Evolutionary conservation across 257 asterid genomes (phyloP).

Genomic region (Forsythia viridissima): DNA sequence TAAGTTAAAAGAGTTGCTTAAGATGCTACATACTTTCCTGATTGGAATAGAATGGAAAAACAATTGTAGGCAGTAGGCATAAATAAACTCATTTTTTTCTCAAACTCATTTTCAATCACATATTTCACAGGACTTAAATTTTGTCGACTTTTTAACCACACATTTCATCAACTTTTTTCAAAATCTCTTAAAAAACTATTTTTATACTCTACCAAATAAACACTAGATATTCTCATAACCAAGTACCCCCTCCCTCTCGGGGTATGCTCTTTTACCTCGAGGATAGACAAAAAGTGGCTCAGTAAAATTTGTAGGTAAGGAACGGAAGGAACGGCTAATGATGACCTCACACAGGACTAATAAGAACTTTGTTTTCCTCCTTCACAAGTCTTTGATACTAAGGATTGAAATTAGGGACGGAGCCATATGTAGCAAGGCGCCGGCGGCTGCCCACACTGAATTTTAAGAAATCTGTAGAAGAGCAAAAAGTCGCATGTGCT

Average conservation of each 20-base stretch:
- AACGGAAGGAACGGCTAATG: slow-evolving; percentile 9
- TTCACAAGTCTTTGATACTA: background rate
- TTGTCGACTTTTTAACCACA: too few species aligned
- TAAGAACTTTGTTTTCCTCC: slow-evolving; percentile 7
- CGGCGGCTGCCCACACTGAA: too few species aligned
- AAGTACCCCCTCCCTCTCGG: background rate
- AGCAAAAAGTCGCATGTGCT: too few species aligned
- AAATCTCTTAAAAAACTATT: too few species aligned
- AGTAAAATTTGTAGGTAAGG: background rate
- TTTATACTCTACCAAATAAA: too few species aligned
- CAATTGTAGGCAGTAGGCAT: background rate
- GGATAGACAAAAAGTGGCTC: slow-evolving; percentile 2
- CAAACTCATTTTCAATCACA: too few species aligned
- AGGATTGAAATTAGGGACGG: background rate
- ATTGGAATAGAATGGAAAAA: background rate
- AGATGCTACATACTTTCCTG: slow-evolving; percentile 12
- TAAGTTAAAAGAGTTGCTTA: background rate
- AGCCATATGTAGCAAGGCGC: too few species aligned
- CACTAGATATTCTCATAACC: background rate
- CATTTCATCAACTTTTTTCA: too few species aligned
- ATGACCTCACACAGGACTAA: slow-evolving; percentile 1
- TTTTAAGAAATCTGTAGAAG: too few species aligned
- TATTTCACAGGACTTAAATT: too few species aligned
- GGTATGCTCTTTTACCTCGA: slow-evolving; percentile 3
- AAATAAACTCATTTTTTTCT: too few species aligned